These are phyloP conservation scores for Fusarium veterinarium DNA, from an alignment of 2,329 filamentous ascomycete genomes.

Conservation along the genomic window DNA sequence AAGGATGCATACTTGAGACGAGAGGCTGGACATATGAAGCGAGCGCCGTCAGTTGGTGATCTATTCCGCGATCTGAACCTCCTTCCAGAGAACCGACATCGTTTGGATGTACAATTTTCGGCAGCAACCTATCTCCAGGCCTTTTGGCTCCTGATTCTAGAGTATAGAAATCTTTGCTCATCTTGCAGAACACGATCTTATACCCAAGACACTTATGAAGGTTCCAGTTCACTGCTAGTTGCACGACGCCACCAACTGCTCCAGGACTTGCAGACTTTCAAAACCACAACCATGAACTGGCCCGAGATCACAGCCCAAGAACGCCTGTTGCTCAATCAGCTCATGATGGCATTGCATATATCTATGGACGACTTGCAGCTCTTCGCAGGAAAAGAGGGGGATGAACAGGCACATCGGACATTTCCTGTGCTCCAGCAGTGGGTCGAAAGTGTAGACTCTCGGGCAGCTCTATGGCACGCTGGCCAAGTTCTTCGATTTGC, in stretches of 20 bases:
- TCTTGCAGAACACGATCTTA: slow-evolving; percentile 61
- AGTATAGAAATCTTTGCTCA: slow-evolving; percentile 71
- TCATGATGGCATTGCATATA: slow-evolving; percentile 73
- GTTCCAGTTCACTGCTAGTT: slow-evolving; percentile 59
- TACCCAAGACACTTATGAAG: slow-evolving; percentile 53
- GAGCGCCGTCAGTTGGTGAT: slow-evolving; percentile 65
- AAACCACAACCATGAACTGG: slow-evolving; percentile 56
- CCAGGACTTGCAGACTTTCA: slow-evolving; percentile 64
- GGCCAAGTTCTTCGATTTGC: slow-evolving; percentile 74
- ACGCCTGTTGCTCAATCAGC: slow-evolving; percentile 61
- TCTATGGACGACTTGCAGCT: slow-evolving; percentile 74
- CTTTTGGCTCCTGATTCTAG: slow-evolving; percentile 73
- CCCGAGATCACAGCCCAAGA: slow-evolving; percentile 59
- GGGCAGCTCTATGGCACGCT: slow-evolving; percentile 74
- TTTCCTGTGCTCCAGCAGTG: slow-evolving; percentile 70
- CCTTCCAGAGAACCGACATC: slow-evolving; percentile 59
- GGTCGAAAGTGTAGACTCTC: slow-evolving; percentile 65
- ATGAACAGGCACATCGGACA: slow-evolving; percentile 71
- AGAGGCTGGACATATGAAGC: slow-evolving; percentile 52
- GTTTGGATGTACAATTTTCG: slow-evolving; percentile 67
- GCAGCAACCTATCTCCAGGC: slow-evolving; percentile 72
- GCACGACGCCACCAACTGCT: slow-evolving; percentile 72
- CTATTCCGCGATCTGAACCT: slow-evolving; percentile 67
- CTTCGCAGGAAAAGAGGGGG: slow-evolving; percentile 74
- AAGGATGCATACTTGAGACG: slow-evolving; percentile 66